Conservation (phyloP, 805 yeast genomes). For the Myxozyma sirexii region DNA sequence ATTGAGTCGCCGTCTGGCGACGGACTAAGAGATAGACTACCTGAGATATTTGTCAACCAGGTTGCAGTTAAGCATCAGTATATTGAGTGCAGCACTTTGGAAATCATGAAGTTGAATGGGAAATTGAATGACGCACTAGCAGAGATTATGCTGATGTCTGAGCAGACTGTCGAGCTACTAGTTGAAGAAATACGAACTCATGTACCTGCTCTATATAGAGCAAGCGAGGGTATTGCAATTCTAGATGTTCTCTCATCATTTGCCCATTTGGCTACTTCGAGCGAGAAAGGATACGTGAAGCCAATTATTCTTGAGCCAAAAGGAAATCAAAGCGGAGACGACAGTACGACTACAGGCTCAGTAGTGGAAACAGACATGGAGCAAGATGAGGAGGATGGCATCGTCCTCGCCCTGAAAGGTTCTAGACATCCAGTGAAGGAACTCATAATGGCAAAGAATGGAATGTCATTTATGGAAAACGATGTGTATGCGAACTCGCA, state of each 20-base stretch:
- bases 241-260: conserved; percentile 46
- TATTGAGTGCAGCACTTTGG: conserved; percentile 49
- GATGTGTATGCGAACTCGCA: conserved; percentile 44
- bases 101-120: conserved; percentile 47
- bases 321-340: not conserved
- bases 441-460: conserved; percentile 19
- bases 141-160: conserved; percentile 51
- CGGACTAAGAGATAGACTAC: conserved; percentile 35
- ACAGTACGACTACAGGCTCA: not conserved
- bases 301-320: conserved; percentile 10
- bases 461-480: conserved; percentile 45
- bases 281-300: conserved; percentile 21
- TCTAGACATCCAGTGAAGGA: conserved; percentile 52
- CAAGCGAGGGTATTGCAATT: conserved; percentile 50
- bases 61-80: conserved; percentile 37
- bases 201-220: conserved; percentile 47
- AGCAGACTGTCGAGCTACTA: conserved; percentile 45
- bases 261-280: conserved; percentile 32
- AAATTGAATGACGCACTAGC: conserved; percentile 47
- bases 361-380: not conserved
- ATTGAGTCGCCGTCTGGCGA: not conserved
- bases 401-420: conserved; percentile 38
- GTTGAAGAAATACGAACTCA: conserved; percentile 38
- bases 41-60: conserved; percentile 45
- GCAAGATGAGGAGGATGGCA: conserved; percentile 1